These are phyloP conservation scores for Phialemoniopsis sp. DNA, from an alignment of 2,329 filamentous ascomycete species.

Conservation along the genomic window DNA sequence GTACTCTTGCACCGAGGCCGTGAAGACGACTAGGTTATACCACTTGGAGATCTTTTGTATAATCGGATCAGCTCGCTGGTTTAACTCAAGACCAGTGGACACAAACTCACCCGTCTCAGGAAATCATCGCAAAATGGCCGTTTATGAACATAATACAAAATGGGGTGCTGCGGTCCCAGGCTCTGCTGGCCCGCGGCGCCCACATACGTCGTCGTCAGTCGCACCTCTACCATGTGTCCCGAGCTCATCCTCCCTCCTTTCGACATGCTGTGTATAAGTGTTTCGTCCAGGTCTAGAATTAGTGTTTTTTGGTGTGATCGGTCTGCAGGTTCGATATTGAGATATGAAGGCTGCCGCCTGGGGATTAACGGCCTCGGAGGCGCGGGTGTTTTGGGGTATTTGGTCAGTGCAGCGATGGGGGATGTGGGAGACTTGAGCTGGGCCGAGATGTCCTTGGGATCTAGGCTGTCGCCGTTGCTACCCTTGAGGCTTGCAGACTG, in stretches of 20 bases:
- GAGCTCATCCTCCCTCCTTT: slow-evolving; percentile 94
- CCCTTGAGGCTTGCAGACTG: slow-evolving; percentile 42
- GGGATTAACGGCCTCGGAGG: slow-evolving; percentile 89
- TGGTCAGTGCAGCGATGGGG: slow-evolving; percentile 71
- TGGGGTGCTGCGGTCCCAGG: slow-evolving; percentile 85
- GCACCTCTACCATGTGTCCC: slow-evolving; percentile 98
- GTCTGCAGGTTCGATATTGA: slow-evolving; percentile 50
- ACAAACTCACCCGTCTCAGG: slow-evolving; percentile 68
- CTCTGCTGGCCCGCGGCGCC: slow-evolving; percentile 62
- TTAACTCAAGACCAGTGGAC: too few species aligned
- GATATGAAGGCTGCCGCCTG: slow-evolving; percentile 82
- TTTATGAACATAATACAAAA: slow-evolving; percentile 98
- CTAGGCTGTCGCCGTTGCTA: slow-evolving; percentile 28
- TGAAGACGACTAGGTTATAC: slow-evolving; percentile 97
- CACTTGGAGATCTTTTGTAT: slow-evolving; percentile 75
- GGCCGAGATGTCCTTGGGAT: slow-evolving; percentile 58
- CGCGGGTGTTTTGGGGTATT: slow-evolving; percentile 84
- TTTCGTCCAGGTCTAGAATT: slow-evolving; percentile 94
- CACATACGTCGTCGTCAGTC: slow-evolving; percentile 69
- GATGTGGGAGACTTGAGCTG: slow-evolving; percentile 93
- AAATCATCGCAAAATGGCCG: slow-evolving; percentile 97
- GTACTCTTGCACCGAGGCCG: slow-evolving; percentile 96
- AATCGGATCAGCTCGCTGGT: too few species aligned
- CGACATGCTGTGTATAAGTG: slow-evolving; percentile 94
- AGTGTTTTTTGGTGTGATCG: slow-evolving; percentile 79